phyloP scores from a whole-genome alignment of 1,139 yeast species.

The Candida dubliniensis region DNA sequence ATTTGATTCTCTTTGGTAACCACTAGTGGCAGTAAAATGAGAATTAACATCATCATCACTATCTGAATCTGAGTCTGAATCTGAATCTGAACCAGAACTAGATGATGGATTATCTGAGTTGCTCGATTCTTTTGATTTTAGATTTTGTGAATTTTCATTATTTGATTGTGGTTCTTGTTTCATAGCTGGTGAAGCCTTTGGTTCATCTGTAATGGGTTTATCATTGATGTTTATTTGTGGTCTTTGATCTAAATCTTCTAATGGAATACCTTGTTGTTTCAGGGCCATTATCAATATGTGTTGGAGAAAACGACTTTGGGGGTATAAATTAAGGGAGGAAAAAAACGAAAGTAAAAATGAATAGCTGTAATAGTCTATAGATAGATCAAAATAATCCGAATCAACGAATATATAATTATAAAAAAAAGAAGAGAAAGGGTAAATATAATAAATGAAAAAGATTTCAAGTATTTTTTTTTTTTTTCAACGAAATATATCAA shows the following conservation, averaged over 20 bases:
- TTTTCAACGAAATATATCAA: not conserved
- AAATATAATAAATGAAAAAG: not conserved
- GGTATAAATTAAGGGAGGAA: not conserved
- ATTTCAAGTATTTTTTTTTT: not conserved
- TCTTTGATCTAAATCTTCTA: constrained; percentile 5
- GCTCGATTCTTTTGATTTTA: constrained; percentile 1
- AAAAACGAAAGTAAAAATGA: not conserved
- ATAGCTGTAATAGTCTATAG: too few relatives aligned
- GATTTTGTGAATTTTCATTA: not conserved
- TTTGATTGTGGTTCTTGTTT: constrained; percentile 1
- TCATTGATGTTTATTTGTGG: constrained; percentile 4
- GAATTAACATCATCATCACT: constrained; percentile 6
- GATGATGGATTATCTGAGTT: constrained; percentile 3
- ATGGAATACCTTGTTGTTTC: constrained; percentile 2
- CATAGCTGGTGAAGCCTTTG: constrained; percentile 17
- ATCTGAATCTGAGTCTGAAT: not conserved
- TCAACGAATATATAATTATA: not conserved
- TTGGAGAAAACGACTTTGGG: not conserved
- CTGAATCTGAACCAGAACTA: not conserved
- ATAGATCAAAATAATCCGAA: not conserved
- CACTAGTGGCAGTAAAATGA: constrained; percentile 23
- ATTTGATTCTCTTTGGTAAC: constrained; percentile 35
- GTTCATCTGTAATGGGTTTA: constrained; percentile 16
- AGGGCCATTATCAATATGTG: constrained; percentile 1
- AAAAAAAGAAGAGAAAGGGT: not conserved